These are phyloP conservation scores for Clarkia xantiana DNA, from an alignment of 345 rosid genomes.

Conservation along the genomic window DNA sequence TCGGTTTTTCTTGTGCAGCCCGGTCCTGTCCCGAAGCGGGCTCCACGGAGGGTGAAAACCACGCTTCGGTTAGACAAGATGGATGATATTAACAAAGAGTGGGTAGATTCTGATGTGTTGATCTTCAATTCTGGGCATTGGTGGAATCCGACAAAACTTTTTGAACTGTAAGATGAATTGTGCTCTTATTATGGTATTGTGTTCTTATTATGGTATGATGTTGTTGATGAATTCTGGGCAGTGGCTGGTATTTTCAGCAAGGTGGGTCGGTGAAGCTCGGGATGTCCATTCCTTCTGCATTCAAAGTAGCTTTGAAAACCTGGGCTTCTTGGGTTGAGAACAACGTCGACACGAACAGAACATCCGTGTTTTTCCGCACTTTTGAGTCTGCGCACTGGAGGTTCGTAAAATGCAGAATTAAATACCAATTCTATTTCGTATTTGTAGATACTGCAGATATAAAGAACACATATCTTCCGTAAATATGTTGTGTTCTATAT, in stretches of 20 bases:
- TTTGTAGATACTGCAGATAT: too few relatives aligned
- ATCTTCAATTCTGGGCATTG: conserved; percentile 66
- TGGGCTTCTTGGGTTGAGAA: conserved; percentile 45
- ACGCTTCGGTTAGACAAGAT: conserved; percentile 34
- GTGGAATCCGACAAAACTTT: conserved; percentile 66
- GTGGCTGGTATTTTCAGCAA: conserved; percentile 57
- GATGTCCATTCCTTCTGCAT: conserved; percentile 28
- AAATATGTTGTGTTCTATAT: too few relatives aligned
- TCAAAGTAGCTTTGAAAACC: conserved; percentile 21
- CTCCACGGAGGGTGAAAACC: conserved; percentile 56
- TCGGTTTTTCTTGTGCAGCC: conserved; percentile 56
- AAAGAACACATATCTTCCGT: too few relatives aligned
- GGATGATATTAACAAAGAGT: conserved; percentile 54
- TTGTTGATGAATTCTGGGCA: conserved; percentile 19
- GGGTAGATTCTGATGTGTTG: conserved; percentile 54
- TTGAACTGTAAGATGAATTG: conserved; percentile 40
- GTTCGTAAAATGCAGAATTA: conserved; percentile 12
- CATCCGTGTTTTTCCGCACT: conserved; percentile 41
- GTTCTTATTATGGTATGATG: background rate
- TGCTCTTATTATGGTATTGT: background rate
- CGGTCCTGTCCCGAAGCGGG: conserved; percentile 30
- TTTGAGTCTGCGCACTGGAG: conserved; percentile 71
- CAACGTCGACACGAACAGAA: conserved; percentile 25
- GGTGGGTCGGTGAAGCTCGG: conserved; percentile 40
- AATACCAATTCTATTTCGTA: background rate